These are phyloP conservation scores for Adansonia rubrostipa DNA, from an alignment of 441 rosid genomes.

Conservation along the genomic window DNA sequence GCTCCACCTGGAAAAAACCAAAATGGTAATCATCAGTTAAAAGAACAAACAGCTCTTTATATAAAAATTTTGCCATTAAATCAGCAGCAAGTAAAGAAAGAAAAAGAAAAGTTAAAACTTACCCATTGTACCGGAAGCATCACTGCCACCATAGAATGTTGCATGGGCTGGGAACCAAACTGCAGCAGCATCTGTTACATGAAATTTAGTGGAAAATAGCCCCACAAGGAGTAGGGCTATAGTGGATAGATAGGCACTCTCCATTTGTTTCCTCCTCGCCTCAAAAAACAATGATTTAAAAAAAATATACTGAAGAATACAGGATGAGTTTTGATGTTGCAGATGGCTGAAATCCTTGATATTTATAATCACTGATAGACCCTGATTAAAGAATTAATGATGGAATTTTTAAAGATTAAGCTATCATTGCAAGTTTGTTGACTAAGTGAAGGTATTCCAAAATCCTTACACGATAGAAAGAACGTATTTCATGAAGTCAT, in stretches of 20 bases:
- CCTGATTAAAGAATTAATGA: not conserved
- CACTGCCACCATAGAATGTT: slow-evolving; percentile 73
- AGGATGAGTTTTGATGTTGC: slow-evolving; percentile 26
- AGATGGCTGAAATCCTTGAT: slow-evolving; percentile 17
- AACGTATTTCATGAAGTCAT: slow-evolving; percentile 18
- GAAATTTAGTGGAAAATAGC: slow-evolving; percentile 27
- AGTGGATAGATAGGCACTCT: slow-evolving; percentile 19
- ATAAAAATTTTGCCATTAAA: not conserved
- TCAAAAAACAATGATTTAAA: not conserved
- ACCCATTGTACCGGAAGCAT: slow-evolving; percentile 83
- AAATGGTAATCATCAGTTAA: not conserved
- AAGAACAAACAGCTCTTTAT: not conserved
- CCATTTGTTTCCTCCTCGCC: slow-evolving; percentile 34
- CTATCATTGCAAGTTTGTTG: slow-evolving; percentile 21
- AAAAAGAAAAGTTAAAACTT: slow-evolving; percentile 2
- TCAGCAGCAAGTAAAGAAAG: not conserved
- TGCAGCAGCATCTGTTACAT: slow-evolving; percentile 40
- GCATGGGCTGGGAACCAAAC: slow-evolving; percentile 69
- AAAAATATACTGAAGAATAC: not conserved
- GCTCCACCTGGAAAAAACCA: slow-evolving; percentile 58
- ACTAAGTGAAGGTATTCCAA: slow-evolving; percentile 23
- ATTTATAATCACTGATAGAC: slow-evolving; percentile 34
- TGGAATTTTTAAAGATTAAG: not conserved
- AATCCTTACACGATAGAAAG: slow-evolving; percentile 15
- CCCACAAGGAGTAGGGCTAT: slow-evolving; percentile 29